Evolutionary conservation across 1,284 basidiomycete genomes (phyloP).

Genomic region (Rhodotorula sp.): DNA sequence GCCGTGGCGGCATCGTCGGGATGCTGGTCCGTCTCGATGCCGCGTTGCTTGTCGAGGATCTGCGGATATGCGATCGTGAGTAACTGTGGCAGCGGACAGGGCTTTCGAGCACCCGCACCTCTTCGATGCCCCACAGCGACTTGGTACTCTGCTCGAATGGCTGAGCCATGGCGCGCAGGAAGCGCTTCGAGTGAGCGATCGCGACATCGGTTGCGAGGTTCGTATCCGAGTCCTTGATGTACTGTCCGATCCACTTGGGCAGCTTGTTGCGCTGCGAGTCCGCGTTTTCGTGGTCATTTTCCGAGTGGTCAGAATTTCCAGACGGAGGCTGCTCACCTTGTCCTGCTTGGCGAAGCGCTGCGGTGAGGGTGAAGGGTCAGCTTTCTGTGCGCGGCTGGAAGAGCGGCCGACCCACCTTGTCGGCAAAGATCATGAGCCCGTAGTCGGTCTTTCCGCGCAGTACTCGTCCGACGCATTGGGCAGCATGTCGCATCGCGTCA

Average conservation of each 20-base stretch:
- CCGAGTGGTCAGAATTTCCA: no score
- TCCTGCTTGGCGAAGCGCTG: constrained; percentile 95
- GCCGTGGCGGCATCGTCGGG: constrained; percentile 1
- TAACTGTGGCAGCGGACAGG: neutral
- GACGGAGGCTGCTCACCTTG: constrained; percentile 54
- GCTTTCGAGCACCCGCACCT: constrained; percentile 55
- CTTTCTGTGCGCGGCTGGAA: no score
- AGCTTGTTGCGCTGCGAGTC: constrained; percentile 72
- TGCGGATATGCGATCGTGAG: neutral
- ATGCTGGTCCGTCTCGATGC: constrained; percentile 19
- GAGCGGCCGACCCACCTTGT: constrained; percentile 66
- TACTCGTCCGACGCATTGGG: constrained; percentile 97
- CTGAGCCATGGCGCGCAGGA: constrained; percentile 97
- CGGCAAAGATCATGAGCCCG: constrained; percentile 99
- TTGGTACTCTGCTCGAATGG: constrained; percentile 92
- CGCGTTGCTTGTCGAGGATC: constrained; percentile 35
- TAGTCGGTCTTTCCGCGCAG: constrained; percentile 98
- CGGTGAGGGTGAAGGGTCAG: neutral
- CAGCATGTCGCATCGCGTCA: constrained; percentile 98
- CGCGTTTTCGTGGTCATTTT: no score
- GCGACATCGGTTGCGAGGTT: constrained; percentile 99
- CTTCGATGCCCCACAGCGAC: constrained; percentile 87
- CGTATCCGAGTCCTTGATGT: constrained; percentile 94
- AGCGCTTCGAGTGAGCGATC: constrained; percentile 77
- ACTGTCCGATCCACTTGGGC: constrained; percentile 98